These are phyloP conservation scores for Fusarium luffae DNA, from an alignment of 2,329 filamentous ascomycete genomes.

Conservation along the genomic window DNA sequence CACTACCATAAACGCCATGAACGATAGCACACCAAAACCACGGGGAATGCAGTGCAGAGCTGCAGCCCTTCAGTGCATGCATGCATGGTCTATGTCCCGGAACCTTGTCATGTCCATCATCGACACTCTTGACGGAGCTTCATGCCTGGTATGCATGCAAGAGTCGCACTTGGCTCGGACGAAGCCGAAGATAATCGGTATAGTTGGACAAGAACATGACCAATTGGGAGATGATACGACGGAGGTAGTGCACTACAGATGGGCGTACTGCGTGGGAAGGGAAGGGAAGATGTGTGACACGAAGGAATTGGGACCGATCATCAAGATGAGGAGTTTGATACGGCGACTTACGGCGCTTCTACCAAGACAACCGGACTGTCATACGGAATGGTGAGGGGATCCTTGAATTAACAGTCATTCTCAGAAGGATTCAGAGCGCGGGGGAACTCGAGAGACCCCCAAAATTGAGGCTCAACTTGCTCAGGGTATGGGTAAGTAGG, in stretches of 20 bases:
- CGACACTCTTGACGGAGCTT: conserved; percentile 1
- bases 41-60: conserved; percentile 30
- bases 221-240: conserved; percentile 21
- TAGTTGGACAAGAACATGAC: neutral
- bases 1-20: conserved; percentile 13
- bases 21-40: conserved; percentile 26
- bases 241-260: neutral
- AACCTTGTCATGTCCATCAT: conserved; percentile 2
- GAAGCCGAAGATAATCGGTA: conserved; percentile 17
- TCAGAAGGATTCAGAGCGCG: neutral
- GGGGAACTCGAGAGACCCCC: conserved; percentile 22
- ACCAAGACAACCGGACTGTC: neutral
- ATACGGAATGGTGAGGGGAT: neutral
- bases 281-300: neutral
- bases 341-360: neutral
- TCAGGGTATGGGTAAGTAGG: neutral
- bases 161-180: conserved; percentile 18
- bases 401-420: neutral
- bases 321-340: neutral
- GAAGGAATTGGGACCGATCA: neutral
- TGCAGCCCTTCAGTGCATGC: conserved; percentile 17
- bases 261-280: conserved; percentile 3
- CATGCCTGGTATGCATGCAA: neutral
- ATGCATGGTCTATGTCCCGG: neutral
- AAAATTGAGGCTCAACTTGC: conserved; percentile 34